Percentiles rank a stretch among this genome's conserved stretches.
phyloP scores from a whole-genome alignment of 768 basidiomycete species.

The Naematelia aurantialba region DNA sequence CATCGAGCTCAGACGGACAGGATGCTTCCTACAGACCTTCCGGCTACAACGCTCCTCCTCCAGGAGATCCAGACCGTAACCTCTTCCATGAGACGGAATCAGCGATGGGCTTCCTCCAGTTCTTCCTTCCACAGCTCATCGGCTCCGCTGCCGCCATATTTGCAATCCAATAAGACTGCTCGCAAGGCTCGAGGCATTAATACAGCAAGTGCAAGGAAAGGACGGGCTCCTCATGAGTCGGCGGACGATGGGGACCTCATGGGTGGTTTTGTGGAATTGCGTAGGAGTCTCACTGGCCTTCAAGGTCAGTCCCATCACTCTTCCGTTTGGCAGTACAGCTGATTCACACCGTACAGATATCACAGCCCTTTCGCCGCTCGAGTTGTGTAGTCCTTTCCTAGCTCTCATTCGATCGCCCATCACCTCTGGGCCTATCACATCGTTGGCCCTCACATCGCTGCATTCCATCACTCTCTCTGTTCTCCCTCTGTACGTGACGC shows the following conservation, averaged over 20 bases:
- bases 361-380: constrained; percentile 40
- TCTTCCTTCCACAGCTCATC: constrained; percentile 33
- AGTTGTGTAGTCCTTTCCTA: constrained; percentile 79
- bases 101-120: constrained; percentile 75
- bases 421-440: constrained; percentile 95
- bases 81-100: constrained; percentile 94
- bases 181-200: constrained; percentile 7
- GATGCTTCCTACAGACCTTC: constrained; percentile 32
- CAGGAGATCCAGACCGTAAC: constrained; percentile 90
- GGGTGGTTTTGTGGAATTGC: constrained; percentile 81
- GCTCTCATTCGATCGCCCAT: constrained; percentile 87
- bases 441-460: constrained; percentile 80
- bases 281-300: constrained; percentile 63
- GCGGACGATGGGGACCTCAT: constrained; percentile 79
- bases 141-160: constrained; percentile 25
- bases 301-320: constrained; percentile 55
- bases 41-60: constrained; percentile 58
- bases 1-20: not conserved
- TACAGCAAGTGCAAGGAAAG: constrained; percentile 42
- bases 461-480: constrained; percentile 70
- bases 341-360: constrained; percentile 24
- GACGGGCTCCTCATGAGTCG: constrained; percentile 52
- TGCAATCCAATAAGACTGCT: constrained; percentile 13
- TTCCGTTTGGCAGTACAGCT: not conserved
- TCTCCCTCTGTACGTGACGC: constrained; percentile 37